Conservation (phyloP, 805 yeast species). For the Yarrowia sp. region DNA sequence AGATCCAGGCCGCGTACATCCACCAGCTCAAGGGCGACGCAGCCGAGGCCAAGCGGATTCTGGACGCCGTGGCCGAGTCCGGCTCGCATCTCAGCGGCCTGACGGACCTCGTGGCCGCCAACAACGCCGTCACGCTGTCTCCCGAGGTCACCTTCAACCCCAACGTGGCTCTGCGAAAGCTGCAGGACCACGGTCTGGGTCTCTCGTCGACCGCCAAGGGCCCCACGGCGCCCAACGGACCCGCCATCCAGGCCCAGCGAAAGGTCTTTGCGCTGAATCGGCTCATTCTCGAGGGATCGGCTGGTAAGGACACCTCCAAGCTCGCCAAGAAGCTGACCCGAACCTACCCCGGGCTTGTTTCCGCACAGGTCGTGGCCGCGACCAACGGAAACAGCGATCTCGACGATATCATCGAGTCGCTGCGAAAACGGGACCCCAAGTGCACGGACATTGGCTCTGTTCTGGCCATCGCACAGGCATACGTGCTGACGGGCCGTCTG, state of each 20-base stretch:
- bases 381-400: conserved; percentile 22
- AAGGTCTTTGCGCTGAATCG: conserved; percentile 43
- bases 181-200: conserved; percentile 26
- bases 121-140: conserved; percentile 10
- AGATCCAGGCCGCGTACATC: conserved; percentile 58
- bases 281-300: conserved; percentile 42
- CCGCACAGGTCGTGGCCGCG: conserved; percentile 27
- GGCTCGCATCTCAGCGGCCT: conserved; percentile 26
- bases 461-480: conserved; percentile 37
- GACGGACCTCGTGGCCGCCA: conserved; percentile 16
- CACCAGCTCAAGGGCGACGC: conserved; percentile 43
- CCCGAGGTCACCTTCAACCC: conserved; percentile 30
- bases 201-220: conserved; percentile 7
- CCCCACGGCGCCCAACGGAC: conserved; percentile 14
- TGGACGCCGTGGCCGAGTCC: conserved; percentile 39
- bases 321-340: conserved; percentile 31
- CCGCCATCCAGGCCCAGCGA: conserved; percentile 28
- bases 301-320: conserved; percentile 37
- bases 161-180: conserved; percentile 28
- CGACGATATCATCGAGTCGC: conserved; percentile 3
- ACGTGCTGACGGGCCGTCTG: conserved; percentile 31
- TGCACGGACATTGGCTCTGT: conserved; percentile 33
- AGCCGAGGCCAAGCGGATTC: conserved; percentile 42
- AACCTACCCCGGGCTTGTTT: conserved; percentile 30
- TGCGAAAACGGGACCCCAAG: conserved; percentile 33